phyloP scores from a whole-genome alignment of 495 filamentous ascomycete genomes.

The Aspergillus campestris region DNA sequence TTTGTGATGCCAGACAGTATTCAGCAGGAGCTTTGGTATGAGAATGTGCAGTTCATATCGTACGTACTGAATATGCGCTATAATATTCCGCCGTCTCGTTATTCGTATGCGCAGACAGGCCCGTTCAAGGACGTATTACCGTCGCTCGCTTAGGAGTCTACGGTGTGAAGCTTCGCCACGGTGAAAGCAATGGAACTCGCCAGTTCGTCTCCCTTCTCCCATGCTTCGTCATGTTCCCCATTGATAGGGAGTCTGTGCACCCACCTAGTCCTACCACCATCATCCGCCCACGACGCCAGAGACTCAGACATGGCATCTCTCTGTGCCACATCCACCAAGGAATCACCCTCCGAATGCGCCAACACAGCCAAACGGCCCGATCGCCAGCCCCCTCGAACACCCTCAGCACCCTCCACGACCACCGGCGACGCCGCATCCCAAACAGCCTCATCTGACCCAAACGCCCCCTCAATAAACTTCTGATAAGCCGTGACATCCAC shows the following conservation, averaged over 20 bases:
- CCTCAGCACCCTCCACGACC: conserved; percentile 20
- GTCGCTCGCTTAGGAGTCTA: too few relatives aligned
- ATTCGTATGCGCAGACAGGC: too few relatives aligned
- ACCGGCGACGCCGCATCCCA: conserved; percentile 50
- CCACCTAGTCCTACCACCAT: conserved; percentile 16
- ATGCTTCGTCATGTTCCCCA: conserved; percentile 58
- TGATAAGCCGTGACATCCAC: conserved; percentile 41
- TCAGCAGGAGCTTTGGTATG: too few relatives aligned
- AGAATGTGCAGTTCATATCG: too few relatives aligned
- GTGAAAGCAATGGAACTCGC: conserved; percentile 31
- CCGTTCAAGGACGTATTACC: too few relatives aligned
- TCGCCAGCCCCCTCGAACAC: conserved; percentile 32
- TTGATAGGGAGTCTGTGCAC: conserved; percentile 34
- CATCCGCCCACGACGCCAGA: conserved; percentile 22
- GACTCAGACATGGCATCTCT: conserved; percentile 36
- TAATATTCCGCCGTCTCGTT: too few relatives aligned
- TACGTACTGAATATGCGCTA: too few relatives aligned
- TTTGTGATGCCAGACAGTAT: conserved; percentile 4
- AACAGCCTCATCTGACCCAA: conserved; percentile 43
- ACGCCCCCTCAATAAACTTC: conserved; percentile 53
- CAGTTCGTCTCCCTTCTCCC: conserved; percentile 43
- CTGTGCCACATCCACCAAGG: conserved; percentile 50
- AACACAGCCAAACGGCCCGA: conserved; percentile 45
- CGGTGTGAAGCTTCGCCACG: conserved; percentile 20
- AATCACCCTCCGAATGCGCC: conserved; percentile 52